These are phyloP conservation scores for Albifimbria verrucaria DNA, from an alignment of 2,329 filamentous ascomycete genomes.

Conservation along the genomic window DNA sequence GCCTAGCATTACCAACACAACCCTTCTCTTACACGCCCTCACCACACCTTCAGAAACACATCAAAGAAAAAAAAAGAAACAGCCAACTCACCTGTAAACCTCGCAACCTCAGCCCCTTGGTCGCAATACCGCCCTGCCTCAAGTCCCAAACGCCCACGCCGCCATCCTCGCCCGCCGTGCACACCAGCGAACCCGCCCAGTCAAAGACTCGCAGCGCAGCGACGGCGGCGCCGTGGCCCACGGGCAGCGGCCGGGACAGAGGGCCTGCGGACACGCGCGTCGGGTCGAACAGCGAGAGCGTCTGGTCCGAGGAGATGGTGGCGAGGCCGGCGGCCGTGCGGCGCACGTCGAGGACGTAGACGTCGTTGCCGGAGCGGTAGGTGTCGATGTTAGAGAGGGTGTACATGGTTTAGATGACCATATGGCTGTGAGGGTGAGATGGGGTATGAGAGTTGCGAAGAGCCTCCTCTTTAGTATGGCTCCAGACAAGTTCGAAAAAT, in stretches of 20 bases:
- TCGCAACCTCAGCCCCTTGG: constrained; percentile 30
- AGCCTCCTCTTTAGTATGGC: no score
- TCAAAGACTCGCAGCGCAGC: constrained; percentile 59
- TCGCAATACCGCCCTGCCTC: constrained; percentile 39
- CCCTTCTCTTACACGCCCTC: not conserved
- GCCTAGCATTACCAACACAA: not conserved
- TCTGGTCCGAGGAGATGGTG: constrained; percentile 67
- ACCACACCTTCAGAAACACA: not conserved
- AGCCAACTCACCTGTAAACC: constrained; percentile 41
- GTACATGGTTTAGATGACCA: constrained; percentile 24
- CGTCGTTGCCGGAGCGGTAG: constrained; percentile 31
- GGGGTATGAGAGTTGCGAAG: not conserved
- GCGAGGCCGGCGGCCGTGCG: constrained; percentile 51
- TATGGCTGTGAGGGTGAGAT: constrained; percentile 4
- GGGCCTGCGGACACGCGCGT: constrained; percentile 50
- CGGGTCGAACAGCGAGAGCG: constrained; percentile 64
- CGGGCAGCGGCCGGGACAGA: constrained; percentile 42
- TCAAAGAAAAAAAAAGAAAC: constrained; percentile 1
- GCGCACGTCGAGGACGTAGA: constrained; percentile 58
- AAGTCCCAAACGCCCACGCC: constrained; percentile 65
- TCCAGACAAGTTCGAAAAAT: no score
- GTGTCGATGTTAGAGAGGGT: constrained; percentile 27
- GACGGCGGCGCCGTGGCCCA: constrained; percentile 56
- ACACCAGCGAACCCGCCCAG: constrained; percentile 49
- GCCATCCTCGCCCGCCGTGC: constrained; percentile 71